phyloP scores from a whole-genome alignment of 2,329 filamentous ascomycete species.

The Moelleriella libera region DNA sequence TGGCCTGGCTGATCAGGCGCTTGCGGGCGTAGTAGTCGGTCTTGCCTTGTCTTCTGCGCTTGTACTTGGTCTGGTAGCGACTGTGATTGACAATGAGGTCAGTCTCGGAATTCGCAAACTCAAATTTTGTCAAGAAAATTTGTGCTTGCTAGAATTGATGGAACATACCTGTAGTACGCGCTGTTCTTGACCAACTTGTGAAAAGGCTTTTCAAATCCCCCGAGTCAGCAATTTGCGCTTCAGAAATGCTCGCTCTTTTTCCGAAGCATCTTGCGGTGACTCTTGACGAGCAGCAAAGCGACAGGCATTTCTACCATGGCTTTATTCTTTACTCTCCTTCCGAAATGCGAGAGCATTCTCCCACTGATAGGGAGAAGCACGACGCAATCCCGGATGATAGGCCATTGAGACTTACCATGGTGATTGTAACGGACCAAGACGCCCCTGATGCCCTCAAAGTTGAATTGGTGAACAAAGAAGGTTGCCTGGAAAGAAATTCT shows the following conservation, averaged over 20 bases:
- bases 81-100: slow-evolving; percentile 28
- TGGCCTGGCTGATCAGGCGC: slow-evolving; percentile 98
- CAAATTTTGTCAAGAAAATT: too few relatives aligned
- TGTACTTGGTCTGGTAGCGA: slow-evolving; percentile 99
- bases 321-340: background rate
- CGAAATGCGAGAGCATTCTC: too few relatives aligned
- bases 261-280: slow-evolving; percentile 99
- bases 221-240: slow-evolving; percentile 99
- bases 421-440: slow-evolving; percentile 41
- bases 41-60: slow-evolving; percentile 89
- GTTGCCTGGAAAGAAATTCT: slow-evolving; percentile 6
- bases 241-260: slow-evolving; percentile 50
- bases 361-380: too few relatives aligned
- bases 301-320: slow-evolving; percentile 27
- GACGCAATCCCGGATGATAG: slow-evolving; percentile 11
- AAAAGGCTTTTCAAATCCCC: slow-evolving; percentile 55
- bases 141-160: too few relatives aligned
- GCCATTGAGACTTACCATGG: slow-evolving; percentile 49
- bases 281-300: slow-evolving; percentile 30
- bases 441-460: slow-evolving; percentile 5
- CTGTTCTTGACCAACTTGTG: slow-evolving; percentile 95
- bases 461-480: slow-evolving; percentile 2
- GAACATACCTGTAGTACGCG: slow-evolving; percentile 81
- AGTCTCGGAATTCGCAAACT: background rate
- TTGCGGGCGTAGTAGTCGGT: slow-evolving; percentile 99